Percentiles rank a stretch among this genome's conserved stretches.
Conservation (phyloP, 176 grass and related monocot species). For the Eleusine coracana region DNA sequence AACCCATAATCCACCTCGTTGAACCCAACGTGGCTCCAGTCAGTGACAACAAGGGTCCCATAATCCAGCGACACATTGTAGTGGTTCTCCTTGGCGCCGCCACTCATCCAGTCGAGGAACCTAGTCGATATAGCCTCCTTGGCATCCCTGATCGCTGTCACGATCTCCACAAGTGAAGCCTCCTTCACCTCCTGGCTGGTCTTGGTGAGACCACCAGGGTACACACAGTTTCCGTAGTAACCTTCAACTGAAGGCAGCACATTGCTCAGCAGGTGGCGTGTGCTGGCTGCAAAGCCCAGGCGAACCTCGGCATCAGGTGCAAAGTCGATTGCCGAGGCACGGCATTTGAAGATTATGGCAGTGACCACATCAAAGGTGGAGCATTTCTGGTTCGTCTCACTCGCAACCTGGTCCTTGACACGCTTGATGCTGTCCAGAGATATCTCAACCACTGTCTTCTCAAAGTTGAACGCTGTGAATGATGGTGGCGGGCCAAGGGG, state of each 20-base stretch:
- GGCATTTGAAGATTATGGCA: constrained; percentile 63
- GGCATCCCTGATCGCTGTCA: constrained; percentile 55
- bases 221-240: constrained; percentile 80
- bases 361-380: constrained; percentile 80
- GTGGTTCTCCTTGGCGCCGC: constrained; percentile 41
- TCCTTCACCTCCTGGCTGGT: constrained; percentile 49
- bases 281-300: constrained; percentile 56
- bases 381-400: constrained; percentile 58
- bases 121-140: constrained; percentile 46
- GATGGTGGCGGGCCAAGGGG: constrained; percentile 41
- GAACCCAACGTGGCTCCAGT: constrained; percentile 79
- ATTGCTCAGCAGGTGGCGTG: constrained; percentile 61
- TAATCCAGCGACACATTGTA: constrained; percentile 66
- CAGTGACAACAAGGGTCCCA: constrained; percentile 63
- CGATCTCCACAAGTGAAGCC: constrained; percentile 35
- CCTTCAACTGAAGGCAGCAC: constrained; percentile 56
- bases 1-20: constrained; percentile 73
- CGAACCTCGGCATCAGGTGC: constrained; percentile 37
- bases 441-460: constrained; percentile 59
- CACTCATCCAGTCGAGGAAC: constrained; percentile 65
- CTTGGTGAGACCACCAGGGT: constrained; percentile 48
- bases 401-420: constrained; percentile 45
- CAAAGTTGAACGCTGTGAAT: constrained; percentile 55
- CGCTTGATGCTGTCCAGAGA: constrained; percentile 60
- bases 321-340: constrained; percentile 51